Percentiles rank a stretch among this genome's conserved stretches.
Conservation (phyloP, 768 basidiomycete species). For the Russula foetens region DNA sequence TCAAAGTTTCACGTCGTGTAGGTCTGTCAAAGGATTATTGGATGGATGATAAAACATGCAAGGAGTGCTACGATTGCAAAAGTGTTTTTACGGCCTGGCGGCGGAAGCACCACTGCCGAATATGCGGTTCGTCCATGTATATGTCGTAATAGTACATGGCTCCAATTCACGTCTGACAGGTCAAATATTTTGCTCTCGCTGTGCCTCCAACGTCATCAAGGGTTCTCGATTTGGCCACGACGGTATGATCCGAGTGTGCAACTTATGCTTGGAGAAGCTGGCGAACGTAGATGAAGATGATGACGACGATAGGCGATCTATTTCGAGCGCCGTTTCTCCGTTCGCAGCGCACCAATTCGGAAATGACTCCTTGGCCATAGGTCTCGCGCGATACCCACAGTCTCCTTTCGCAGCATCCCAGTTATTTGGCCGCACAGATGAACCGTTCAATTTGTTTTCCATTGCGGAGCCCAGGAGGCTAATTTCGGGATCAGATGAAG, state of each 20-base stretch:
- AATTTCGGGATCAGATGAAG: slow-evolving; percentile 46
- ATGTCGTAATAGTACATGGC: background rate
- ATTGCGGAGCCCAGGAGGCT: slow-evolving; percentile 67
- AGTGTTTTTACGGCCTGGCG: slow-evolving; percentile 91
- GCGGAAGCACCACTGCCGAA: slow-evolving; percentile 94
- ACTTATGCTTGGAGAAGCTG: slow-evolving; percentile 88
- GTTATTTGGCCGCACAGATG: slow-evolving; percentile 69
- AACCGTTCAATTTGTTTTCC: slow-evolving; percentile 74
- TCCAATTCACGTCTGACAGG: slow-evolving; percentile 38
- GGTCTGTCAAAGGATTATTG: slow-evolving; percentile 93
- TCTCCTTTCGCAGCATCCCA: slow-evolving; percentile 87
- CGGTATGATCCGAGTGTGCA: slow-evolving; percentile 94
- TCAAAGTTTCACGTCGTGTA: slow-evolving; percentile 24
- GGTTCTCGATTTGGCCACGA: slow-evolving; percentile 89
- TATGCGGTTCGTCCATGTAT: slow-evolving; percentile 62
- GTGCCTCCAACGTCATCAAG: slow-evolving; percentile 95
- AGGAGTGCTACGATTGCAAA: slow-evolving; percentile 94
- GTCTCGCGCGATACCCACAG: slow-evolving; percentile 50
- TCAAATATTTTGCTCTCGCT: slow-evolving; percentile 96
- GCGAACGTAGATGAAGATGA: slow-evolving; percentile 84
- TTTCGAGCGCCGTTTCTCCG: slow-evolving; percentile 62
- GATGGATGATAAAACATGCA: slow-evolving; percentile 97
- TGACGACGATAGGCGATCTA: slow-evolving; percentile 79
- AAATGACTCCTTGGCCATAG: slow-evolving; percentile 32
- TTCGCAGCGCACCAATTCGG: slow-evolving; percentile 77